Percentiles rank a stretch among this genome's conserved stretches.
Evolutionary conservation across 2,329 filamentous ascomycete species (phyloP).

Genomic region (Ceratocystis eucalypticola): DNA sequence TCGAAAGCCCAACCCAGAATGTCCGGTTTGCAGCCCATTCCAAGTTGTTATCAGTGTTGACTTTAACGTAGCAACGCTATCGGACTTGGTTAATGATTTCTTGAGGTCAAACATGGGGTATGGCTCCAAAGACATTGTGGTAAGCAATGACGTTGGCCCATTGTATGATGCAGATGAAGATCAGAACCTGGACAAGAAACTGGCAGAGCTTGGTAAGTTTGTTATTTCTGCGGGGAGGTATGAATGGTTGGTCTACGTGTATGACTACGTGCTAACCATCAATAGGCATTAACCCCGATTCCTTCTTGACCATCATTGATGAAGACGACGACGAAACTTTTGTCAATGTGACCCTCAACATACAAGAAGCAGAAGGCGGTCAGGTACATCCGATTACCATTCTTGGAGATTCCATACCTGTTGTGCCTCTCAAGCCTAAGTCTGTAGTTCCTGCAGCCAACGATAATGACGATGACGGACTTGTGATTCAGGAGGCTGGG

Average conservation of each 20-base stretch:
- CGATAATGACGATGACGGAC: conserved; percentile 28
- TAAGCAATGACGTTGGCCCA: conserved; percentile 61
- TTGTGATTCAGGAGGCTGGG: conserved; percentile 1
- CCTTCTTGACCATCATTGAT: conserved; percentile 73
- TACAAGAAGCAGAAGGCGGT: conserved; percentile 35
- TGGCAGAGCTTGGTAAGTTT: conserved; percentile 55
- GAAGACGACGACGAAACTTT: conserved; percentile 61
- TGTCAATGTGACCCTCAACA: conserved; percentile 65
- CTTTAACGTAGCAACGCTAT: conserved; percentile 53
- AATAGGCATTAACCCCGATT: conserved; percentile 53
- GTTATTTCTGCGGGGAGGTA: background rate
- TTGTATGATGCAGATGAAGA: conserved; percentile 84
- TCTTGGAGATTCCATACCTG: conserved; percentile 25
- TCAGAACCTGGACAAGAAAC: conserved; percentile 68
- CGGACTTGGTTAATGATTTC: conserved; percentile 64
- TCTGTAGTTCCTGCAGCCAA: conserved; percentile 27
- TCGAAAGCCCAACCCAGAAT: conserved; percentile 61
- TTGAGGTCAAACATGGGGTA: conserved; percentile 60
- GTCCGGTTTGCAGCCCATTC: conserved; percentile 67
- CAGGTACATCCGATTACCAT: conserved; percentile 16
- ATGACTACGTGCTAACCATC: conserved; percentile 21
- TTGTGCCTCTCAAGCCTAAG: conserved; percentile 43
- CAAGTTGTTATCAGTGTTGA: conserved; percentile 57
- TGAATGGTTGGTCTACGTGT: no score
- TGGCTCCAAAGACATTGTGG: conserved; percentile 60